Evolutionary conservation across 352 stramenopile species (phyloP).

Genomic region (Pythium phragmitis): DNA sequence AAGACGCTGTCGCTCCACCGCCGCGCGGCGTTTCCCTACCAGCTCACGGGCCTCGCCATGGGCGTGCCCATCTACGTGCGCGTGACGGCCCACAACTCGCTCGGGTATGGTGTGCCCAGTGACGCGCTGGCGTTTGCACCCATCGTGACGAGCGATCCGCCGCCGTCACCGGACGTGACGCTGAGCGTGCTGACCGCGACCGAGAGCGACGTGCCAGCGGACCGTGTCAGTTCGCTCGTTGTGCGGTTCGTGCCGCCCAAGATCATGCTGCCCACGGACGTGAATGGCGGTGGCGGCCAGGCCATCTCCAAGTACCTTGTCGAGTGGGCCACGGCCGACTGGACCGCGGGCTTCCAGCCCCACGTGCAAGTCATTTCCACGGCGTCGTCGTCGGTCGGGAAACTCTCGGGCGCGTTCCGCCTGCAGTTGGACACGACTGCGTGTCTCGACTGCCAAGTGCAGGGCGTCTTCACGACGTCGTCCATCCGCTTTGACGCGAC

Average conservation of each 20-base stretch:
- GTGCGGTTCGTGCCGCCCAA: slow-evolving; percentile 78
- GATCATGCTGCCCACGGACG: slow-evolving; percentile 46
- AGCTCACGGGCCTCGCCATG: slow-evolving; percentile 85
- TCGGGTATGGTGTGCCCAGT: slow-evolving; percentile 83
- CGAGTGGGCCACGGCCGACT: slow-evolving; percentile 91
- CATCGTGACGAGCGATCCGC: slow-evolving; percentile 88
- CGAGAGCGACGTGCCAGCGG: slow-evolving; percentile 40
- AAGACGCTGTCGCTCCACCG: slow-evolving; percentile 47
- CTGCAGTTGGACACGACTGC: slow-evolving; percentile 85
- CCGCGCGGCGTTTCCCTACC: slow-evolving; percentile 63
- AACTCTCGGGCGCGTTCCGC: slow-evolving; percentile 66
- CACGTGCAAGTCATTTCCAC: slow-evolving; percentile 74
- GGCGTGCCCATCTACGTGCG: slow-evolving; percentile 88
- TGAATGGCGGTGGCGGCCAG: slow-evolving; percentile 85
- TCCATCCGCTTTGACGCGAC: slow-evolving; percentile 73
- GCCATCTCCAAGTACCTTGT: slow-evolving; percentile 89
- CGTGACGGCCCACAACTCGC: slow-evolving; percentile 89
- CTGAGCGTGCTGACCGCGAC: slow-evolving; percentile 39
- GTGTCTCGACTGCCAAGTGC: slow-evolving; percentile 78
- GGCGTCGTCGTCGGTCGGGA: slow-evolving; percentile 31
- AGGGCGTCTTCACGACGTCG: slow-evolving; percentile 54
- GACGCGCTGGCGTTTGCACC: slow-evolving; percentile 75
- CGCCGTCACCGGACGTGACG: slow-evolving; percentile 67
- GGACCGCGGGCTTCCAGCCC: slow-evolving; percentile 42
- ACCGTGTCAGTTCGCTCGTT: slow-evolving; percentile 79